Percentiles rank a stretch among this genome's conserved stretches.
phyloP scores from a whole-genome alignment of 2,329 filamentous ascomycete species.

The Anisogramma anomala region DNA sequence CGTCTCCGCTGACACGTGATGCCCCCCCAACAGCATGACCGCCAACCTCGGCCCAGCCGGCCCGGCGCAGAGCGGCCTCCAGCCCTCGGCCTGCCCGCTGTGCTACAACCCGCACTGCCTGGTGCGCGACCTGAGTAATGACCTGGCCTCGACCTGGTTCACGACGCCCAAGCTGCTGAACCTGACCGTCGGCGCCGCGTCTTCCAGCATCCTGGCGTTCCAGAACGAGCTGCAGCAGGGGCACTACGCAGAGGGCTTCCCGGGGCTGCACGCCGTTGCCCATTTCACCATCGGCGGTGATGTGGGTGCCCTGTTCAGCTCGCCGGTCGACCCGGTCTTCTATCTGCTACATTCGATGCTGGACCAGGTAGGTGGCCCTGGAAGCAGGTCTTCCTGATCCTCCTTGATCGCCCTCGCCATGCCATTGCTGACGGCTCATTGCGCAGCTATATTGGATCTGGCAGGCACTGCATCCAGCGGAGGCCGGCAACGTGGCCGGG shows the following conservation, averaged over 20 bases:
- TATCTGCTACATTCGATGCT: constrained; percentile 25
- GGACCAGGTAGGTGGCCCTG: constrained; percentile 7
- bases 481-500: constrained; percentile 15
- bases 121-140: constrained; percentile 17
- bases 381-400: neutral
- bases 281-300: constrained; percentile 8
- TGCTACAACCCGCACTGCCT: constrained; percentile 20
- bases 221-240: constrained; percentile 24
- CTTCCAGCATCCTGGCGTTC: constrained; percentile 17
- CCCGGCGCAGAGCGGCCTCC: neutral
- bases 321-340: constrained; percentile 23
- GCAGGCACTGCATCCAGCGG: constrained; percentile 16
- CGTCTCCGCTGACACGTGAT: too few relatives aligned
- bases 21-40: constrained; percentile 1
- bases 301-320: constrained; percentile 2
- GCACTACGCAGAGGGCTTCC: constrained; percentile 19
- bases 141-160: too few relatives aligned
- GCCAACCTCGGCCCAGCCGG: neutral
- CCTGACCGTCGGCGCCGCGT: constrained; percentile 16
- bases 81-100: constrained; percentile 3
- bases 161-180: constrained; percentile 18
- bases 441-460: constrained; percentile 21
- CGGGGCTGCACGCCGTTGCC: constrained; percentile 14
- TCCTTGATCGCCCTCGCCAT: neutral
- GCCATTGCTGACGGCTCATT: constrained; percentile 1